Base-by-base conservation (phyloP, 805 yeast genomes). In the Metschnikowia amazonensis region DNA sequence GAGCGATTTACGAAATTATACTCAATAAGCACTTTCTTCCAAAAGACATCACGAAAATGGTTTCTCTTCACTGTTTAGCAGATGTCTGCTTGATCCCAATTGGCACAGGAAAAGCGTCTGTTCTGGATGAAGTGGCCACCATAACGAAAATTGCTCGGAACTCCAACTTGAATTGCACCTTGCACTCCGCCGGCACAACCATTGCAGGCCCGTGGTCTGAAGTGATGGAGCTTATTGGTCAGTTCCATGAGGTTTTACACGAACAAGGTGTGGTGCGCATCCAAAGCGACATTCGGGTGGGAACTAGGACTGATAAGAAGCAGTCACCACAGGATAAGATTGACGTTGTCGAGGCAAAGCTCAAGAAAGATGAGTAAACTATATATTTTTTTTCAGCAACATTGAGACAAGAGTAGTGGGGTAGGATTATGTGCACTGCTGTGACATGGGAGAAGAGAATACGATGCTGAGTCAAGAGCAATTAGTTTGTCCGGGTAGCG, bases 161-260 rank as follows among this genome's bases (percentile, higher is more conserved):
- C 20, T 78, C 86, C 25, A 82, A 79, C 2, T 67, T 89, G 44
- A 73, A 81, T 41, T 80, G 84, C 50, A 80, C 86, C 1, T 69
- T 89, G 48, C 97, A 89, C 65, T 84, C 95, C 55, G 97, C 97
- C 2, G 97, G 97, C 3, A 89, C 96, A 5, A 88, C 96, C 1
- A 81, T 85, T 55, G 85, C 86, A 57, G 97, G 97, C 1, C 89
- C 89, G n/a, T 89, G 96, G 96, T 80, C 81, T 57, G 89, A 85
- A 45, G 96, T 89, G 1, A 84, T 82, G 80, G 79, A 74, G 28
- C 66, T 87, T 43, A 84, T 89, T 56, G 96, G 96, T 6, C 76
- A 79, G 53, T 67, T 88, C 56, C 97, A 89, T 59, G 82, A 83
- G 58, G 70, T 70, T 36, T 76, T 86, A 43, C 97, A 89, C 58